Base-by-base conservation (phyloP, 1,284 basidiomycete genomes). In the Takashimella tepidaria region DNA sequence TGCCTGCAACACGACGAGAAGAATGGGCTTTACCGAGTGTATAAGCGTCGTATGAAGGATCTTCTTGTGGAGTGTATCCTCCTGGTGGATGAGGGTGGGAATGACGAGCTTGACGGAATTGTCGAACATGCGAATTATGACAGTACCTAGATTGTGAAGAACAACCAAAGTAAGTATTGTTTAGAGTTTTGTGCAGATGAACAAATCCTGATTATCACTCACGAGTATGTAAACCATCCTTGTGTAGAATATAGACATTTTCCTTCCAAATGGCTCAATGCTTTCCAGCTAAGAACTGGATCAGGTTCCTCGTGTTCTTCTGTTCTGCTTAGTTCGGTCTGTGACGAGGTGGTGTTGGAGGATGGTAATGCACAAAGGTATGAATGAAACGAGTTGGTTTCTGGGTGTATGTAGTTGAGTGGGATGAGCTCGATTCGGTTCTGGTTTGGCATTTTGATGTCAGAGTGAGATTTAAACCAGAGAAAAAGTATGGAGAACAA, bases 171-270 rank as follows among this genome's bases (percentile, higher is more conserved):
- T n/a, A n/a, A n/a, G n/a, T n/a, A n/a, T n/a, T n/a, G n/a, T n/a
- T n/a, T n/a, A n/a, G n/a, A n/a, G n/a, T n/a, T n/a, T n/a, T n/a
- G n/a, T n/a, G n/a, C n/a, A n/a, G n/a, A n/a, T n/a, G n/a, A n/a
- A 41, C 42, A 19, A 19, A 44, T 11, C 19, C 12, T 21, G 47
- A 10, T 25, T 5, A 12, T 10, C 1, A 62, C 73, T 56, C 44
- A 76, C 55, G 89, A 86, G 75, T 95, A 96, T 42, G 92, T 96
- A 78, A 95, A 96, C 92, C 92, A 97, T 41, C 85, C 73, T 55
- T 77, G 71, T 44, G 67, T 70, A 8, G 64, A 62, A 55, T 78
- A 79, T 41, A 79, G 55, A 55, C 78, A 79, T 26, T 68, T 66
- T 1, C 70, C 73, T n/a, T 76, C 70, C 46, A 79, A 60, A 50